Evolutionary conservation across 2,329 filamentous ascomycete species (phyloP).

Genomic region (Phialophora macrospora): DNA sequence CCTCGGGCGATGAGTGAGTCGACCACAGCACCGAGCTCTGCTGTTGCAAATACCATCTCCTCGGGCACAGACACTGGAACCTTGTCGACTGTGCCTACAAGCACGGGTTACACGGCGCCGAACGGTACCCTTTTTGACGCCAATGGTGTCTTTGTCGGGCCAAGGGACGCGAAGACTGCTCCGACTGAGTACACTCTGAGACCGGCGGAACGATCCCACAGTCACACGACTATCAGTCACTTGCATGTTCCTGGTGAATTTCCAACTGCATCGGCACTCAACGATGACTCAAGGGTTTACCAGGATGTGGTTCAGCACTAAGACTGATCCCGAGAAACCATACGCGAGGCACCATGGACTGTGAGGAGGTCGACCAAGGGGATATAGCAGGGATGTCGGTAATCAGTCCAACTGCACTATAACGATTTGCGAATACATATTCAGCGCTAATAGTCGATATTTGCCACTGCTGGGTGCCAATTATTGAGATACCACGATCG

Average conservation of each 20-base stretch:
- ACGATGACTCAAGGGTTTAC: conserved; percentile 27
- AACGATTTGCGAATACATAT: conserved; percentile 17
- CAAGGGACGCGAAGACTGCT: conserved; percentile 21
- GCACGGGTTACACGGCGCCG: conserved; percentile 21
- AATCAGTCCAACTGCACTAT: conserved; percentile 12
- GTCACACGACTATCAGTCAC: conserved; percentile 64
- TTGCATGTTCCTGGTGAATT: conserved; percentile 73
- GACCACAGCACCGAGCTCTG: conserved; percentile 33
- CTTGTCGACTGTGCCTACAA: conserved; percentile 36
- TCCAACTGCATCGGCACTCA: conserved; percentile 45
- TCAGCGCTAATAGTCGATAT: conserved; percentile 18
- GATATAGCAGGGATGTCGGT: conserved; percentile 3
- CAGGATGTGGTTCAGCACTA: conserved; percentile 25
- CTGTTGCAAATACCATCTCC: conserved; percentile 27
- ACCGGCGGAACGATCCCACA: conserved; percentile 43
- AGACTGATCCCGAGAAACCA: not conserved
- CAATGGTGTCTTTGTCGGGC: conserved; percentile 28
- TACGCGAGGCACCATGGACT: not conserved
- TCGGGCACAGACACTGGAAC: conserved; percentile 34
- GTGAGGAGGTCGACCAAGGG: not conserved
- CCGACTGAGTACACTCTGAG: conserved; percentile 31
- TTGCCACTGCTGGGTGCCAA: conserved; percentile 11
- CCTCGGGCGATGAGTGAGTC: conserved; percentile 36
- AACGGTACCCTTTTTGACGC: conserved; percentile 27
- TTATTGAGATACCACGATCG: conserved; percentile 28